A percentile compares a stretch with the other conserved stretches of the same genome.
These are phyloP conservation scores for Centaurea solstitialis DNA, from an alignment of 129 eudicot species.

Conservation along the genomic window DNA sequence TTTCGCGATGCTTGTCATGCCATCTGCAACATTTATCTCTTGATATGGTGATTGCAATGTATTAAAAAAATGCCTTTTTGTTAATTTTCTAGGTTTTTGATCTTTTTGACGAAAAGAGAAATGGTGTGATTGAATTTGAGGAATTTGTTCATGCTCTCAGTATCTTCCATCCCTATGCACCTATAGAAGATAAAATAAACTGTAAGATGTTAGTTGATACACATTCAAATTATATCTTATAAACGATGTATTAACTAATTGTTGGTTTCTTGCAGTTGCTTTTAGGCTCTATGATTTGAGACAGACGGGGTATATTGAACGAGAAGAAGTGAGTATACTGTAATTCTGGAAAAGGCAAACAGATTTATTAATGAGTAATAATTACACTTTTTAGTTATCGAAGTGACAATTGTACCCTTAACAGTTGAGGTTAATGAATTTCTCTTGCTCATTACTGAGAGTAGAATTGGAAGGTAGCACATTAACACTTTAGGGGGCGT, in stretches of 20 bases:
- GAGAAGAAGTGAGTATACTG: slow-evolving; percentile 84
- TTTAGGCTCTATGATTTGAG: slow-evolving; percentile 93
- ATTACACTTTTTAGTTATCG: neutral
- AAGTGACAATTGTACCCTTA: neutral
- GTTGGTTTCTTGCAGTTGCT: slow-evolving; percentile 62
- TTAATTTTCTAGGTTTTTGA: slow-evolving; percentile 77
- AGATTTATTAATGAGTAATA: neutral
- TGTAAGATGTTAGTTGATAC: slow-evolving; percentile 49
- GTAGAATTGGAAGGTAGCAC: neutral
- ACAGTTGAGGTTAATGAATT: neutral
- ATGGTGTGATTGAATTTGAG: slow-evolving; percentile 94
- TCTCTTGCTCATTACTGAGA: neutral
- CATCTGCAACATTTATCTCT: neutral
- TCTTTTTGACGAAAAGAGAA: slow-evolving; percentile 82
- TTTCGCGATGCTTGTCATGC: neutral
- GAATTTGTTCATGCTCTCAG: slow-evolving; percentile 88
- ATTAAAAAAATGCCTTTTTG: slow-evolving; percentile 10
- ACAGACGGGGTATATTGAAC: slow-evolving; percentile 85
- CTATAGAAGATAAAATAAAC: slow-evolving; percentile 77
- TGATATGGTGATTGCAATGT: neutral
- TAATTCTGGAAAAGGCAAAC: neutral
- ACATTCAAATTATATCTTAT: neutral
- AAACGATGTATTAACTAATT: neutral
- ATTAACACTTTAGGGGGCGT: too few relatives aligned
- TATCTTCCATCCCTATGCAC: slow-evolving; percentile 85